Conservation (phyloP, 441 rosid species). For the Flueggea neowawraea region DNA sequence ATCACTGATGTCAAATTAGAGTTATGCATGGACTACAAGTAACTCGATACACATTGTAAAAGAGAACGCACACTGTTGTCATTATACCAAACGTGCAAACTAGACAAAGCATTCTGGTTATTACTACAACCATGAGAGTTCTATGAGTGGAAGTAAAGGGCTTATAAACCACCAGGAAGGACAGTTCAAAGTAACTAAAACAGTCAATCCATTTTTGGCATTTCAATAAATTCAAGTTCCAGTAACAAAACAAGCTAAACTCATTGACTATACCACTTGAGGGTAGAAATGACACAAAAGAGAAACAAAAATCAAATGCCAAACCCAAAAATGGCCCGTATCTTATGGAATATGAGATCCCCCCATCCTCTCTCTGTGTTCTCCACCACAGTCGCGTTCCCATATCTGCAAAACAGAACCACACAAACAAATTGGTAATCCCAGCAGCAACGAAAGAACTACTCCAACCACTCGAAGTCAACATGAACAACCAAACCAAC, state of each 20-base stretch:
- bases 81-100: not conserved
- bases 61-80: too few species aligned
- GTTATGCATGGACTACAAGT: too few species aligned
- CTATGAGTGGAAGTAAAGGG: not conserved
- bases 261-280: not conserved
- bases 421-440: constrained; percentile 1
- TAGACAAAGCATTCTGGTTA: constrained; percentile 8
- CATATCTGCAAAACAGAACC: constrained; percentile 55
- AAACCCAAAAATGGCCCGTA: constrained; percentile 89
- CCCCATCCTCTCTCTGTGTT: constrained; percentile 98
- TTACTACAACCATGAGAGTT: not conserved
- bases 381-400: constrained; percentile 92
- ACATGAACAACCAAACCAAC: constrained; percentile 29
- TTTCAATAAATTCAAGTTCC: too few species aligned
- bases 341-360: constrained; percentile 81
- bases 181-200: constrained; percentile 9
- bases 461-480: not conserved
- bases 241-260: too few species aligned
- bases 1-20: too few species aligned
- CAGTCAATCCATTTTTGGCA: not conserved
- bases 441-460: too few species aligned
- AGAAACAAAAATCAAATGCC: constrained; percentile 49
- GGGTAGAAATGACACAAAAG: not conserved
- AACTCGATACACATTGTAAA: too few species aligned
- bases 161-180: too few species aligned